Evolutionary conservation across 192 early-diverging fungal species (phyloP), one percentile per base, ranked within the genome.

Genomic region (Chytriomyces sp.): DNA sequence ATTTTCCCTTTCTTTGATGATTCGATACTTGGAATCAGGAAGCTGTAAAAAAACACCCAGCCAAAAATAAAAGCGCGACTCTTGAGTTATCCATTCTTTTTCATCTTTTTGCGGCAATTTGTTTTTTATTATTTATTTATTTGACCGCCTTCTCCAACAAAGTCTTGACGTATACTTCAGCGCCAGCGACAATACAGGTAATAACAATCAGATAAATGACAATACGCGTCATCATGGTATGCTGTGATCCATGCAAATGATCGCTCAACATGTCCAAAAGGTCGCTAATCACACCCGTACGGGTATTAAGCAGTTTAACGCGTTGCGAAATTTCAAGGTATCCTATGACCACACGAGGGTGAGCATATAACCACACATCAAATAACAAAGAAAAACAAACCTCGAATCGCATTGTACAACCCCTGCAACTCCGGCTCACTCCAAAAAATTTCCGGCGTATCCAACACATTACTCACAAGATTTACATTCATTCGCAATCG

Each of bases 191-290:
- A 13, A 83, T 79, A n/a, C 79, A 85, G 18, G 86, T 85, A 45
- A 83, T 62, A 9, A 82, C 93, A 85, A 98, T 98, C 50, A 98
- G 86, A 61, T 94, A 90, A 77, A 98, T 98, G 3, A 98, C 94
- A 69, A 98, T 98, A 92, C 95, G 95, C 75, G 97, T 96, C 23
- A 97, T 86, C 68, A 94, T 92, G 78, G 96, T 96, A 75, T 89
- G 93, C 76, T 98, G 95, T 47, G 92, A 92, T 47, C 92, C 92
- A 45, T 93, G 97, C 72, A 96, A 85, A 77, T 98, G 95, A 45
- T 97, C 95, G 73, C 94, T 95, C 57, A 98, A 84, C 95, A 98
- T 96, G 47, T 97, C 96, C 77, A 98, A 82, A 64, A 98, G 82
- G 79, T 97, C 88, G 3, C 83, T 82, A 69, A 98, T 97, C 5